phyloP scores from a whole-genome alignment of 768 basidiomycete genomes.

The Kockovaella imperatae region DNA sequence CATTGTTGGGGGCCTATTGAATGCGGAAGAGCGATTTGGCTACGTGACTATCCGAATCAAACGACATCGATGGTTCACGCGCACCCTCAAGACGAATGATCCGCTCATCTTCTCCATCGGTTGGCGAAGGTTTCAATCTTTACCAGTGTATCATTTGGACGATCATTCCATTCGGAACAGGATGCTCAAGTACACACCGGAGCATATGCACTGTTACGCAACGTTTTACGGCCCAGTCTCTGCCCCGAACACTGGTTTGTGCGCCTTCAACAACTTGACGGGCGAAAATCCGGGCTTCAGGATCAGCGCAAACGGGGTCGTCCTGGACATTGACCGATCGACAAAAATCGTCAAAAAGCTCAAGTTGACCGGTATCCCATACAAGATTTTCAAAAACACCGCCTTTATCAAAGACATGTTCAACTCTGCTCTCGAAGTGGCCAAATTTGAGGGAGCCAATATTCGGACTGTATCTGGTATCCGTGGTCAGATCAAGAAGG shows the following conservation, averaged over 20 bases:
- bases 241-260: conserved; percentile 90
- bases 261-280: conserved; percentile 81
- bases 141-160: conserved; percentile 92
- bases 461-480: conserved; percentile 92
- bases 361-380: conserved; percentile 89
- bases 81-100: conserved; percentile 92
- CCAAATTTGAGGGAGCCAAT: conserved; percentile 98
- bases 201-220: conserved; percentile 99
- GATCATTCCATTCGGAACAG: conserved; percentile 98
- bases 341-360: conserved; percentile 96
- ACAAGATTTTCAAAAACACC: conserved; percentile 98
- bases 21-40: conserved; percentile 84
- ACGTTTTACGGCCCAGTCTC: conserved; percentile 93
- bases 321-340: conserved; percentile 84
- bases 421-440: conserved; percentile 80
- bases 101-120: conserved; percentile 94
- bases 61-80: conserved; percentile 85
- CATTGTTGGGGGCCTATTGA: conserved; percentile 80
- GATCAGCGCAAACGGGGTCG: conserved; percentile 85
- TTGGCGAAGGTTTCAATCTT: conserved; percentile 90
- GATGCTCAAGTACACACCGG: conserved; percentile 98
- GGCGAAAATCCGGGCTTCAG: conserved; percentile 69
- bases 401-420: conserved; percentile 99
- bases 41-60: conserved; percentile 93
- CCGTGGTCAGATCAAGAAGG: conserved; percentile 94